These are phyloP conservation scores for Cucurbita moschata DNA, from an alignment of 306 rosid genomes.

Conservation along the genomic window DNA sequence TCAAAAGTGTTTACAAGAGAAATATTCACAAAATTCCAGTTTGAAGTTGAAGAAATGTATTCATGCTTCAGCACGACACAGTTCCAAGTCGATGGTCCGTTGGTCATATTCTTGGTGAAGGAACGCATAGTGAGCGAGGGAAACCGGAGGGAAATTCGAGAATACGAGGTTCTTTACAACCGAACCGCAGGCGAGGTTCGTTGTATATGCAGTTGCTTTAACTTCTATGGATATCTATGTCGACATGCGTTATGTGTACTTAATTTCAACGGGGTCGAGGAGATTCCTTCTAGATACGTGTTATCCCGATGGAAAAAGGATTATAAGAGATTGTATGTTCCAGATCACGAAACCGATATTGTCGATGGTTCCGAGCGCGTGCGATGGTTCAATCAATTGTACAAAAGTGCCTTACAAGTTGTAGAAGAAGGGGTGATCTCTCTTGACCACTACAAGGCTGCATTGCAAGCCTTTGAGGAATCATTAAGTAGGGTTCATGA, in stretches of 20 bases:
- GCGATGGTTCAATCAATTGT: slow-evolving; percentile 63
- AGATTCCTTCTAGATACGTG: slow-evolving; percentile 59
- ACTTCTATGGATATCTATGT: slow-evolving; percentile 73
- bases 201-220: slow-evolving; percentile 87
- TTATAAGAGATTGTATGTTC: slow-evolving; percentile 54
- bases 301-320: slow-evolving; percentile 81
- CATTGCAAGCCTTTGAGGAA: slow-evolving; percentile 64
- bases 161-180: slow-evolving; percentile 82
- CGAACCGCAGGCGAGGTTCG: slow-evolving; percentile 75
- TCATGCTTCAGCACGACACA: slow-evolving; percentile 86
- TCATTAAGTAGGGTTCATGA: slow-evolving; percentile 66
- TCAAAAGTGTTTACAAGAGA: slow-evolving; percentile 65
- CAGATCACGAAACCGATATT: slow-evolving; percentile 24
- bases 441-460: slow-evolving; percentile 60
- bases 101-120: slow-evolving; percentile 73
- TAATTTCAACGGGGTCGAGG: slow-evolving; percentile 88
- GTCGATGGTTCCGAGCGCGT: slow-evolving; percentile 25
- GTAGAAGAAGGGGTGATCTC: slow-evolving; percentile 81
- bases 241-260: slow-evolving; percentile 79
- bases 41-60: slow-evolving; percentile 86
- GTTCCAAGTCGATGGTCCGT: slow-evolving; percentile 62
- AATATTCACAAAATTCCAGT: slow-evolving; percentile 62
- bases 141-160: slow-evolving; percentile 56
- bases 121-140: slow-evolving; percentile 70
- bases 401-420: slow-evolving; percentile 64